Evolutionary conservation across 2,329 filamentous ascomycete genomes (phyloP), one percentile per base, ranked within the genome.

Genomic region (Aureobasidium sp.): DNA sequence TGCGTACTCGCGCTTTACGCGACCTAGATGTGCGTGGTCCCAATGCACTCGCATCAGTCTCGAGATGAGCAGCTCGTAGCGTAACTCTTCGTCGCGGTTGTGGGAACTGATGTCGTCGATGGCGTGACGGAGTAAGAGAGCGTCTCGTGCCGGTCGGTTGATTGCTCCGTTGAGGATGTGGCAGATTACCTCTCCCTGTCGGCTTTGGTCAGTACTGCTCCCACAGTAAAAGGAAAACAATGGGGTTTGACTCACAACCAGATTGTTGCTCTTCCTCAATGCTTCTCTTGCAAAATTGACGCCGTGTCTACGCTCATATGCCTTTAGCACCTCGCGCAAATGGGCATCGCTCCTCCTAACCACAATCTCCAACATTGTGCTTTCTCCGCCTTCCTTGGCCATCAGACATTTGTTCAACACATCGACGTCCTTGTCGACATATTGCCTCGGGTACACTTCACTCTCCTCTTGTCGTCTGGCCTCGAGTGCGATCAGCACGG

Each of bases 141-240:
- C 91, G 74, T 97, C 94, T 61, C 94, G 90, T 65, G 96, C 91
- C 6, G 94, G 92, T 63, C 89, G 89, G 78, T 97, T 97, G 78
- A 97, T 96, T 62, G 96, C 87, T 70, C 94, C 94, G 76, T 97
- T 97, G 70, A 99, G 87, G 68, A 97, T 90, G 75, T 97, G 94
- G 0, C 91, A 90, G 41, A 97, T 85, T 22, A 96, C 86, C 78
- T 99, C 94, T 66, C 94, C 94, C 92, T 97, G 68, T 8, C 15
- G 7, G 14, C 7, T 60, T 60, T 11, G 5, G 31, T 20, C 47
- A 22, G 37, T 20, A 48, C 29, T 5, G 9, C 31, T 59, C 27
- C 2, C 8, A 15, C 15, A 11, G 14, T 31, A 15, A n/a, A n/a
- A 60, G 37, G n/a, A 34, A 49, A 15, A 34, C 22, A 25, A 25